Conservation (phyloP, 169 alveolate species). For the Cryptosporidium meleagridis region DNA sequence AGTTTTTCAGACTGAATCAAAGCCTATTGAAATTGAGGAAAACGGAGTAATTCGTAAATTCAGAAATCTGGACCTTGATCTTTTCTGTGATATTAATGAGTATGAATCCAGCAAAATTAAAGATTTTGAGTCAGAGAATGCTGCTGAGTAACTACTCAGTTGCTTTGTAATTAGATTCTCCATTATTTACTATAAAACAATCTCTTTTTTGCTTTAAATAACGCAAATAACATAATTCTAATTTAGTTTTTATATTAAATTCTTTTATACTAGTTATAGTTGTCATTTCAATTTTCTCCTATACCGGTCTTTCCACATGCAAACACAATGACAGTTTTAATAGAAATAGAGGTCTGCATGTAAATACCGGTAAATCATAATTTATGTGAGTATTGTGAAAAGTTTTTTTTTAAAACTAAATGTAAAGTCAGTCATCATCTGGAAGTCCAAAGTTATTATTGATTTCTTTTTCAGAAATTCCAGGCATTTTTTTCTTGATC, state of each 20-base stretch:
- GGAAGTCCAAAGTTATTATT: slow-evolving; percentile 75
- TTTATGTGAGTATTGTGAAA: neutral
- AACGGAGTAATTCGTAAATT: neutral
- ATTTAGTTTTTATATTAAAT: neutral
- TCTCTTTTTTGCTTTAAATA: neutral
- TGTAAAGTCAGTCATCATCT: slow-evolving; percentile 21
- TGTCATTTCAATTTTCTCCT: neutral
- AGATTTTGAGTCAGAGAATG: neutral
- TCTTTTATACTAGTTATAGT: neutral
- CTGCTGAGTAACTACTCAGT: neutral
- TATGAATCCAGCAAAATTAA: slow-evolving; percentile 6
- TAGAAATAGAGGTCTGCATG: neutral
- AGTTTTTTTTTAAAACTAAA: neutral
- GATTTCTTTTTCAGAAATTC: slow-evolving; percentile 66
- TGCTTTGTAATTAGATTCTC: neutral
- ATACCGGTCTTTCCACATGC: neutral
- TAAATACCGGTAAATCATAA: neutral
- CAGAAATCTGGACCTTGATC: slow-evolving; percentile 16
- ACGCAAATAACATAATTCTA: neutral
- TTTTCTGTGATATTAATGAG: slow-evolving; percentile 42
- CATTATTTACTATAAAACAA: neutral
- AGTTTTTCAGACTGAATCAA: neutral
- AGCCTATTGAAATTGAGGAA: slow-evolving; percentile 1
- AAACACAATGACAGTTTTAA: neutral
- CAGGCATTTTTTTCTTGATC: slow-evolving; percentile 72